phyloP scores from a whole-genome alignment of 352 stramenopile species.

The Phytopythium litorale region DNA sequence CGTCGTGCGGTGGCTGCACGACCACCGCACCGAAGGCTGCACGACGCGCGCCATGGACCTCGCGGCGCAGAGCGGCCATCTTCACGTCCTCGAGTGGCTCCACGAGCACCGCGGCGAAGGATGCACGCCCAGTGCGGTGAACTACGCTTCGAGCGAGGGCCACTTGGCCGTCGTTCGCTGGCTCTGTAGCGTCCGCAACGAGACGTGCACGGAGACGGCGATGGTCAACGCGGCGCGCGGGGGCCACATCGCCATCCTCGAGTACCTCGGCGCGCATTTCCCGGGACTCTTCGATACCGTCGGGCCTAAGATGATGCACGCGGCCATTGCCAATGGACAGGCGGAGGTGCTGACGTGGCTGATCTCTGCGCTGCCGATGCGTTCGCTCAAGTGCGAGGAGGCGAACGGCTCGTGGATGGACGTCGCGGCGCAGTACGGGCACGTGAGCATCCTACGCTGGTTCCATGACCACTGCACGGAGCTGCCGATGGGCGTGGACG shows the following conservation, averaged over 20 bases:
- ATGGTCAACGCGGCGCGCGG: slow-evolving; percentile 58
- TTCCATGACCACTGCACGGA: slow-evolving; percentile 56
- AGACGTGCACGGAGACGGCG: slow-evolving; percentile 45
- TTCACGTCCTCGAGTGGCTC: slow-evolving; percentile 67
- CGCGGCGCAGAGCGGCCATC: slow-evolving; percentile 52
- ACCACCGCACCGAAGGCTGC: slow-evolving; percentile 36
- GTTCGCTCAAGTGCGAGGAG: slow-evolving; percentile 65
- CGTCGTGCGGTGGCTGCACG: slow-evolving; percentile 59
- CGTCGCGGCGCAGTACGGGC: slow-evolving; percentile 61
- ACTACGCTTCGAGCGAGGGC: slow-evolving; percentile 47
- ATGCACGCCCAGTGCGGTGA: slow-evolving; percentile 62
- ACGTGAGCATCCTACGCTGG: slow-evolving; percentile 60
- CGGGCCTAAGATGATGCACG: slow-evolving; percentile 62
- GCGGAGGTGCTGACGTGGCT: slow-evolving; percentile 55
- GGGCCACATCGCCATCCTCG: slow-evolving; percentile 54
- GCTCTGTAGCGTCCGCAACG: slow-evolving; percentile 42
- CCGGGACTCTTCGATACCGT: slow-evolving; percentile 42
- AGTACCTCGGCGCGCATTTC: slow-evolving; percentile 44
- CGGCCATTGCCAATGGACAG: slow-evolving; percentile 56
- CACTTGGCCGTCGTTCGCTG: slow-evolving; percentile 58
- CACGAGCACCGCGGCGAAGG: slow-evolving; percentile 59
- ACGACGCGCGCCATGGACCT: slow-evolving; percentile 64
- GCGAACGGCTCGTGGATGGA: slow-evolving; percentile 65
- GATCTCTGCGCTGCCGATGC: slow-evolving; percentile 50
- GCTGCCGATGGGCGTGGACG: slow-evolving; percentile 55